Base-by-base conservation (phyloP, 2,329 filamentous ascomycete species). In the Penicillium digitatum region DNA sequence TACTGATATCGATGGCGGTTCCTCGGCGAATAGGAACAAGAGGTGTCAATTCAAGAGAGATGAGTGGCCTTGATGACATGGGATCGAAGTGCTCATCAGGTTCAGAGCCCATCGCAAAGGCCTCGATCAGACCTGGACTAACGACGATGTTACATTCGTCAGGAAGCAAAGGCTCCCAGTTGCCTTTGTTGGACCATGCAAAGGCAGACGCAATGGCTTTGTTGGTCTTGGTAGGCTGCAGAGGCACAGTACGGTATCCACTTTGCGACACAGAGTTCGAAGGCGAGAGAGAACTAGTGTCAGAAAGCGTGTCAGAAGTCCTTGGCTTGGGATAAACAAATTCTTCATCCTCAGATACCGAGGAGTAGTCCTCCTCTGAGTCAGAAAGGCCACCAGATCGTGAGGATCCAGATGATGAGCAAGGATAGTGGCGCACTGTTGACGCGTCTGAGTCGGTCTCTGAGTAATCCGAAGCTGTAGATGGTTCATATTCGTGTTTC, bases 401-500 rank as follows among this genome's bases (percentile, higher is more conserved):
- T n/a, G 62, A 62, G 48, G 59, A 62, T 39, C 59, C 61, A 5
- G 62, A 64, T 2, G 59, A 62, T 9, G 62, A 64, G 27, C 63
- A 63, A n/a, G 47, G 51, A 37, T 80, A 78, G 27, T 77, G 79
- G 31, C 80, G 78, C n/a, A 83, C 81, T 24, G 79, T 80, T 6
- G 81, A 84, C 32, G 76, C 76, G 35, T 81, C 75, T 43, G 81
- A 85, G 52, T 83, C 69, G 8, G 60, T 58, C 5, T 65, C 79
- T 1, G 78, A 81, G 9, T 80, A 81, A 39, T 83, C 82, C 0
- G 85, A 86, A 43, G 83, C 84, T 7, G 84, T 85, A 16, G 94
- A 97, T 14, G 93, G 93, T 59, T 92, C 87, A 66, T 96, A 99
- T 74, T 99, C 93, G 69, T 97, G 93, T 76, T 99, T 99, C 47